Evolutionary conservation across 768 basidiomycete genomes (phyloP), one percentile per base, ranked within the genome.

Genomic region (Hebeloma cylindrosporum): DNA sequence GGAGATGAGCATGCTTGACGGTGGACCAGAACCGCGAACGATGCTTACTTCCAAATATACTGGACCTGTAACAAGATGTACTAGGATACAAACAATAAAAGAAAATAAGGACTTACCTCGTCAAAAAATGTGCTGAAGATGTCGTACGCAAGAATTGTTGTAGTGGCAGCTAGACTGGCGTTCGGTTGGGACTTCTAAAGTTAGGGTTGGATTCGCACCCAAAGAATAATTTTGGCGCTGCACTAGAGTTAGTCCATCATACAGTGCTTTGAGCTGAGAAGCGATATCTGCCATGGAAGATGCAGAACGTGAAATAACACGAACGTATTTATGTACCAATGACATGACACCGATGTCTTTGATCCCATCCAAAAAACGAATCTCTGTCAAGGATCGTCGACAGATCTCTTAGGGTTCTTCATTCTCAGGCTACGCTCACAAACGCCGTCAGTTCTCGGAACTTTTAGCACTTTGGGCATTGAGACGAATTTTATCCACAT

Each of bases 11-110:
- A 7, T 28, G 14, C 10, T 16, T 5, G 3, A 28, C 14, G 4
- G 5, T 16, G 5, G 13, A 6, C 21, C n/a, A n/a, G n/a, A n/a
- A n/a, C n/a, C n/a, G n/a, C n/a, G n/a, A 26, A 6, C 7, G 20
- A 31, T 13, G 7, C 40, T 16, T 20, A 40, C 40, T n/a, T n/a
- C 40, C 40, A 40, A 27, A 40, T 40, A n/a, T 25, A 17, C 14
- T 40, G 23, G 13, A 40, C 17, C 40, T 40, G 9, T 10, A n/a
- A 40, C 7, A 11, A 4, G 3, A 11, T 8, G 13, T 27, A 40
- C 10, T 11, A n/a, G 20, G 14, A 6, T 17, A 13, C 6, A 26
- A 14, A 40, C 18, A 2, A 3, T 40, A 1, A 40, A 9, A 40
- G 27, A 17, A 5, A 22, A 14, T 3, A 22, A n/a, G 14, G 18